phyloP scores from a whole-genome alignment of 768 basidiomycete species.

The Tremella mesenterica region DNA sequence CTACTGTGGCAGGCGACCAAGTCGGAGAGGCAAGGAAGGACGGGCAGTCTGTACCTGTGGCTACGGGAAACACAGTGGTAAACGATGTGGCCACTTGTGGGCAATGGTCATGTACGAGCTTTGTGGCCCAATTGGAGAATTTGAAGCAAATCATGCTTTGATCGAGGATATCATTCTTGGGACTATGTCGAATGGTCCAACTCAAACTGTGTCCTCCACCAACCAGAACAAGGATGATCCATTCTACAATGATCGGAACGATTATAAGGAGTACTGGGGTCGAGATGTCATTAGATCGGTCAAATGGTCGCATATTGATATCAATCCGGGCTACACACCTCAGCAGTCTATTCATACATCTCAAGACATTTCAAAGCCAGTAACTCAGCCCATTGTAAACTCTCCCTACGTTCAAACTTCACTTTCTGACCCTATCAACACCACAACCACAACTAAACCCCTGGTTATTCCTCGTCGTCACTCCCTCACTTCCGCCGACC shows the following conservation, averaged over 20 bases:
- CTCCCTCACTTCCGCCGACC: too few species aligned
- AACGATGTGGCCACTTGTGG: conserved; percentile 7
- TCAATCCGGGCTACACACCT: too few species aligned
- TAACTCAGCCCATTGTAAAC: too few species aligned
- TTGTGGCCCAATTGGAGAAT: conserved; percentile 1
- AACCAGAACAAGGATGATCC: not conserved
- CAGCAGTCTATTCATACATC: too few species aligned
- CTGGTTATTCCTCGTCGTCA: too few species aligned
- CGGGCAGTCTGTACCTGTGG: conserved; percentile 3
- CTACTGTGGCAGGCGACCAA: not conserved
- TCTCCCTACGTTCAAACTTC: too few species aligned
- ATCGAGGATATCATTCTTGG: not conserved
- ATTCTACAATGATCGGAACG: not conserved
- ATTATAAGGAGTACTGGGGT: conserved; percentile 1
- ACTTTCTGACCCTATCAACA: too few species aligned
- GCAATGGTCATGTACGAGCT: conserved; percentile 5
- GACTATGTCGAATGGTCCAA: too few species aligned
- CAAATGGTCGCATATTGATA: not conserved
- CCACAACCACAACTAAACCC: too few species aligned
- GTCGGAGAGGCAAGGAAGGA: not conserved
- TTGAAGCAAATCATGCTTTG: not conserved
- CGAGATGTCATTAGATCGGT: not conserved
- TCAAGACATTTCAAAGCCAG: too few species aligned
- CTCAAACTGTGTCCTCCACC: not conserved
- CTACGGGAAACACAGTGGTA: not conserved